Conservation (phyloP, 192 early-diverging fungal genomes). For the Umbelopsis isabellina region DNA sequence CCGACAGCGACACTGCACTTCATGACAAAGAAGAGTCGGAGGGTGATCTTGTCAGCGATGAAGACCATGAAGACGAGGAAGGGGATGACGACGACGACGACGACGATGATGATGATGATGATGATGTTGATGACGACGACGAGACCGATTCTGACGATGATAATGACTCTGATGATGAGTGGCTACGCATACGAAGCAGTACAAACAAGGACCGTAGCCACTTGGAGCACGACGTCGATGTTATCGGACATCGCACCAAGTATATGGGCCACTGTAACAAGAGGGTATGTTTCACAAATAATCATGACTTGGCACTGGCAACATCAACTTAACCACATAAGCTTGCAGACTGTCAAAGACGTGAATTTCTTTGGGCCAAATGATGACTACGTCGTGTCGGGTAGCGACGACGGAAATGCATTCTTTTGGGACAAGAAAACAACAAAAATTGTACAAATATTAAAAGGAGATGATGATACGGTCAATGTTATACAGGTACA, state of each 20-base stretch:
- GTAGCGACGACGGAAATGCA: conserved; percentile 75
- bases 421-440: conserved; percentile 71
- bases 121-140: conserved; percentile 8
- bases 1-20: background rate
- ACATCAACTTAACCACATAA: conserved; percentile 21
- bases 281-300: conserved; percentile 21
- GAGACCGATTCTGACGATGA: background rate
- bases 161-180: conserved; percentile 9
- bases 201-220: conserved; percentile 19
- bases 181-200: conserved; percentile 18
- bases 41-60: conserved; percentile 20
- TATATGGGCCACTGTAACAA: conserved; percentile 40
- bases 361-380: conserved; percentile 72
- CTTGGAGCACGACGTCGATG: conserved; percentile 18
- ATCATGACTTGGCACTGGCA: background rate
- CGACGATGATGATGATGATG: conserved; percentile 19
- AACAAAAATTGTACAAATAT: conserved; percentile 60
- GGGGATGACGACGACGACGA: conserved; percentile 11
- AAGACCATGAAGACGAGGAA: conserved; percentile 33
- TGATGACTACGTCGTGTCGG: conserved; percentile 72
- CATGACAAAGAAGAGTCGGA: background rate
- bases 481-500: conserved; percentile 52
- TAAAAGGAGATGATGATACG: conserved; percentile 66
- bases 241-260: conserved; percentile 11
- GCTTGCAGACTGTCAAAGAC: conserved; percentile 68